A percentile compares a stretch with the other conserved stretches of the same genome.
Conservation (phyloP, 139 green algal species). For the Edaphochlamys debaryana region DNA sequence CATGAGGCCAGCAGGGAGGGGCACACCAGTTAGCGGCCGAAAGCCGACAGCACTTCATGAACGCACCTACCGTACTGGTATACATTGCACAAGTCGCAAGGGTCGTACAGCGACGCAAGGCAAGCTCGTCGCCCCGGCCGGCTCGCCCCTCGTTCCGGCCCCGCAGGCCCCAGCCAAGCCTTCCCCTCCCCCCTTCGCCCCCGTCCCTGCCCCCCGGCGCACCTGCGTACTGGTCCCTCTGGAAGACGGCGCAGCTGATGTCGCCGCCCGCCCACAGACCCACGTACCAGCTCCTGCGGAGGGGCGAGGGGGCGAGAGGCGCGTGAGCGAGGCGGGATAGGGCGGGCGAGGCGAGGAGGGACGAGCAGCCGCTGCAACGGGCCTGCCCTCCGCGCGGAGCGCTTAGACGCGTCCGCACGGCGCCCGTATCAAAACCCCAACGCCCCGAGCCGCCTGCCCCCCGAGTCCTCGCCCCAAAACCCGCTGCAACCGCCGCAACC, state of each 20-base stretch:
- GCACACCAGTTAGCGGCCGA: neutral
- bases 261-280: slow-evolving; percentile 33
- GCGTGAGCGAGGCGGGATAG: neutral
- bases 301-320: neutral
- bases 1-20: too few relatives aligned
- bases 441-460: too few relatives aligned
- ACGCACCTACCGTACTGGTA: neutral
- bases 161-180: too few relatives aligned
- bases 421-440: neutral
- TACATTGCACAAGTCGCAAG: neutral
- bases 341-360: neutral
- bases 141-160: too few relatives aligned
- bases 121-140: too few relatives aligned
- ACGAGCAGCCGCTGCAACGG: neutral
- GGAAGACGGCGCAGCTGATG: slow-evolving; percentile 22
- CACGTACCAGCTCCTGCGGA: slow-evolving; percentile 33
- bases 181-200: too few relatives aligned
- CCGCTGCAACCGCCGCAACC: neutral
- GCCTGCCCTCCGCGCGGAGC: too few relatives aligned
- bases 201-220: too few relatives aligned
- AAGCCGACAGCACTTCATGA: too few relatives aligned
- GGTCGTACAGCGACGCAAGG: neutral
- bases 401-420: too few relatives aligned
- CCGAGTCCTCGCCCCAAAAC: too few relatives aligned
- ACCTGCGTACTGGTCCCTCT: slow-evolving; percentile 20